Evolutionary conservation across 2,329 filamentous ascomycete species (phyloP).

Genomic region (Aspergillus sp.): DNA sequence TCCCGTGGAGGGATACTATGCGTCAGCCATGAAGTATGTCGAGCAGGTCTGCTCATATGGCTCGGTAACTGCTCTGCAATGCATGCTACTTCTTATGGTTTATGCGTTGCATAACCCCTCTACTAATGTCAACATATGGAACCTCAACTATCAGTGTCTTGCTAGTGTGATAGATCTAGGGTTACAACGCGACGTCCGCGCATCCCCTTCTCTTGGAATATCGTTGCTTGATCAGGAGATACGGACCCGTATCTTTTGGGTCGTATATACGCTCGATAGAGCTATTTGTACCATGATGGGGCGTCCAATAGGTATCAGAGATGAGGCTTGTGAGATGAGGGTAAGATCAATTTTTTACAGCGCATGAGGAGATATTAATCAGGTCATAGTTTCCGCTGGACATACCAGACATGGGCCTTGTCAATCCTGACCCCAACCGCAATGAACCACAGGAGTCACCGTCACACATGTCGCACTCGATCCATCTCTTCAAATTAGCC

Average conservation of each 20-base stretch:
- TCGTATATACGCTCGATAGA: slow-evolving; percentile 55
- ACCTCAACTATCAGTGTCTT: slow-evolving; percentile 58
- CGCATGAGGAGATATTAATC: neutral
- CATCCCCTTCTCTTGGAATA: slow-evolving; percentile 39
- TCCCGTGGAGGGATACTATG: slow-evolving; percentile 53
- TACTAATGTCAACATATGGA: slow-evolving; percentile 55
- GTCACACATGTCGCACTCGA: slow-evolving; percentile 45
- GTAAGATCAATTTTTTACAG: slow-evolving; percentile 31
- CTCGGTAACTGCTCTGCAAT: slow-evolving; percentile 54
- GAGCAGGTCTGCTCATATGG: slow-evolving; percentile 52
- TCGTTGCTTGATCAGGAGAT: slow-evolving; percentile 55
- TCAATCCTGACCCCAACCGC: neutral
- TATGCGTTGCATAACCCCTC: slow-evolving; percentile 56
- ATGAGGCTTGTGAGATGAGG: slow-evolving; percentile 57
- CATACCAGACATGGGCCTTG: slow-evolving; percentile 14
- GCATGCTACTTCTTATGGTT: slow-evolving; percentile 45
- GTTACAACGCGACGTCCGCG: slow-evolving; percentile 53
- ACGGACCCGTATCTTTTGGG: slow-evolving; percentile 59
- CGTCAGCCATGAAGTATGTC: slow-evolving; percentile 51
- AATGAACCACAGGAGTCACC: slow-evolving; percentile 17
- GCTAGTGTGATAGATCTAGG: slow-evolving; percentile 55
- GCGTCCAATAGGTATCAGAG: slow-evolving; percentile 56
- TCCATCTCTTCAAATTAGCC: slow-evolving; percentile 50
- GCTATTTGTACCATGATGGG: slow-evolving; percentile 59
- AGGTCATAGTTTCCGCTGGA: slow-evolving; percentile 20